These are phyloP conservation scores for Aspergillus terreus DNA, from an alignment of 2,329 filamentous ascomycete species.

Conservation along the genomic window DNA sequence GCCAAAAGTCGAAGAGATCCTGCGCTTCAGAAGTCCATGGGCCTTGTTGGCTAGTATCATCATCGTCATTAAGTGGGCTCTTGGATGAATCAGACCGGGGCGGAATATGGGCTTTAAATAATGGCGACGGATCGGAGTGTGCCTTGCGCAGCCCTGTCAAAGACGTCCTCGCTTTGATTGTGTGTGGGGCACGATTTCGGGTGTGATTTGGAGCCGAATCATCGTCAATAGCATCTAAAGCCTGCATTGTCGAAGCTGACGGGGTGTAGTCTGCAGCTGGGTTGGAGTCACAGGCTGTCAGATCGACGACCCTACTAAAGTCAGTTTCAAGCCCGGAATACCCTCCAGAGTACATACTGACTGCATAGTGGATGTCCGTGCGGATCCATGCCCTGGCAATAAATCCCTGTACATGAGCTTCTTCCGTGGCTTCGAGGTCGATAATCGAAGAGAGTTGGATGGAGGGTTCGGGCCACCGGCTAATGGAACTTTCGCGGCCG, in stretches of 20 bases:
- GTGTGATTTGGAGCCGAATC: background rate
- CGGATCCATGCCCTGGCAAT: constrained; percentile 20
- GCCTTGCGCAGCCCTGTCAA: constrained; percentile 28
- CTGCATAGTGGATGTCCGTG: constrained; percentile 14
- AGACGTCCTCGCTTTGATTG: constrained; percentile 1
- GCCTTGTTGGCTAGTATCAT: constrained; percentile 26
- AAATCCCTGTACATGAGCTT: constrained; percentile 43
- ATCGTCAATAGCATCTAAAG: constrained; percentile 23
- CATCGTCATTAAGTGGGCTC: constrained; percentile 13
- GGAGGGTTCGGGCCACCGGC: constrained; percentile 5
- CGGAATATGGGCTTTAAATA: constrained; percentile 16
- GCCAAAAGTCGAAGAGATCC: constrained; percentile 44
- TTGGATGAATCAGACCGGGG: constrained; percentile 14
- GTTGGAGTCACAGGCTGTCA: constrained; percentile 2
- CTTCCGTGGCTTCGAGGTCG: constrained; percentile 34
- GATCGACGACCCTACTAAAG: constrained; percentile 3
- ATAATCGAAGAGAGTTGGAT: constrained; percentile 29
- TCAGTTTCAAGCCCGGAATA: constrained; percentile 8
- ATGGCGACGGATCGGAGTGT: constrained; percentile 31
- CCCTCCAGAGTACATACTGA: constrained; percentile 25
- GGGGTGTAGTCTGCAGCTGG: constrained; percentile 24
- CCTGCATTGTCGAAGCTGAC: constrained; percentile 26
- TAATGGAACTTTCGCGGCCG: background rate
- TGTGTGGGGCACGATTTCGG: background rate
- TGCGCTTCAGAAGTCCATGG: constrained; percentile 42